A percentile compares a stretch with the other conserved stretches of the same genome.
Evolutionary conservation across 371 early-diverging fungal species (phyloP).

Genomic region (Rhizopus arrhizus): DNA sequence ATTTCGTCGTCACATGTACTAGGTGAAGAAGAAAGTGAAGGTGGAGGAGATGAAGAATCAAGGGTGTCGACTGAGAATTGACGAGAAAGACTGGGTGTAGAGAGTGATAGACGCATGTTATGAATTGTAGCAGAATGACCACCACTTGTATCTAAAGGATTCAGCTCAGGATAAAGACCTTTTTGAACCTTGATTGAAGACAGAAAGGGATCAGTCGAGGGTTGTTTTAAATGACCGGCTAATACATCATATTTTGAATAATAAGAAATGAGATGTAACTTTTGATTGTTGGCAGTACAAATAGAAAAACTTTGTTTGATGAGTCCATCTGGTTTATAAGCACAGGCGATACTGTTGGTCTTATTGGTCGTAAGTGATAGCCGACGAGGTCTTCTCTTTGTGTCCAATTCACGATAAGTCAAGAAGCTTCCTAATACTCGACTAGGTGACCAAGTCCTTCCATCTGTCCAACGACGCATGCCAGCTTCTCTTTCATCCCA

Average conservation of each 20-base stretch:
- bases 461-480: conserved; percentile 92
- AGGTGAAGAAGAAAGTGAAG: conserved; percentile 47
- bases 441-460: conserved; percentile 84
- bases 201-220: conserved; percentile 55
- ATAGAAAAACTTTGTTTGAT: conserved; percentile 66
- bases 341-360: conserved; percentile 46
- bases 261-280: conserved; percentile 86
- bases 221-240: conserved; percentile 54
- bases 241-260: conserved; percentile 77
- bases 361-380: conserved; percentile 30
- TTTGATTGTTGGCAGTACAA: conserved; percentile 77
- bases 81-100: conserved; percentile 14
- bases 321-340: conserved; percentile 60
- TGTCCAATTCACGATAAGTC: conserved; percentile 75
- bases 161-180: conserved; percentile 67
- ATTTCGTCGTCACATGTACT: conserved; percentile 37
- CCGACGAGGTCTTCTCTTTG: conserved; percentile 51
- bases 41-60: conserved; percentile 32
- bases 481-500: conserved; percentile 87
- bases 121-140: conserved; percentile 52
- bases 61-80: conserved; percentile 20
- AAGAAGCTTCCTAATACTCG: conserved; percentile 76
- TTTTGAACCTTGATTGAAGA: conserved; percentile 58
- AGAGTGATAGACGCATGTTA: conserved; percentile 33
- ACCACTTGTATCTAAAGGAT: conserved; percentile 51